Evolutionary conservation across 2,329 filamentous ascomycete species (phyloP).

Genomic region (Sarocladiaceae sp.): DNA sequence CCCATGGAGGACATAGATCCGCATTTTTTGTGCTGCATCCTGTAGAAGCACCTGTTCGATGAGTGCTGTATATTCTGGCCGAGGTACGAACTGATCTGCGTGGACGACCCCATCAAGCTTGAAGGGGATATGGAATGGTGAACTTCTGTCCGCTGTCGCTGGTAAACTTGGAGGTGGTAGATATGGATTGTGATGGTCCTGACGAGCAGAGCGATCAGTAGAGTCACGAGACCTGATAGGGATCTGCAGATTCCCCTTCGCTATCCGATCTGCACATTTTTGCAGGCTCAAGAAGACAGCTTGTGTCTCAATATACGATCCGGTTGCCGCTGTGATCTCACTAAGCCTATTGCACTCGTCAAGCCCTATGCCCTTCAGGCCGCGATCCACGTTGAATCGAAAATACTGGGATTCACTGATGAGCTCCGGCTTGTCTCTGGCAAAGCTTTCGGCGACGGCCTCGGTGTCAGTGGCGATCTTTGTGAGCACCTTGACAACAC

Average conservation of each 20-base stretch:
- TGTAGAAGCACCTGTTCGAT: background rate
- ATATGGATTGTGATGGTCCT: background rate
- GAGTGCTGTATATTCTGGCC: slow-evolving; percentile 22
- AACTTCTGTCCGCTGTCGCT: no score
- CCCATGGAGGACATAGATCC: background rate
- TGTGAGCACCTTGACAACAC: slow-evolving; percentile 12
- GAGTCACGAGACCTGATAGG: no score
- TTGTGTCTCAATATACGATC: background rate
- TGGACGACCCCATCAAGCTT: slow-evolving; percentile 26
- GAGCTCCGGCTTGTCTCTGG: slow-evolving; percentile 23
- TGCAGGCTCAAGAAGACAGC: no score
- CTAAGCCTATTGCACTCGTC: slow-evolving; percentile 21
- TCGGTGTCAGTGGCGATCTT: slow-evolving; percentile 31
- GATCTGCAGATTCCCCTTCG: no score
- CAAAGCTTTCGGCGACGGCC: slow-evolving; percentile 26
- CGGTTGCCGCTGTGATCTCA: slow-evolving; percentile 15
- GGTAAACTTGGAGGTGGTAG: no score
- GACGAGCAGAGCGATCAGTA: background rate
- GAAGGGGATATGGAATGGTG: background rate
- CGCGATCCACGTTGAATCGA: slow-evolving; percentile 36
- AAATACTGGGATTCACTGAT: slow-evolving; percentile 28
- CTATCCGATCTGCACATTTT: no score
- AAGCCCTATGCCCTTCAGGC: slow-evolving; percentile 33
- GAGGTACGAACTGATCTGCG: slow-evolving; percentile 53
- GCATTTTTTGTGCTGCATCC: background rate